A percentile compares a stretch with the other conserved stretches of the same genome.
Evolutionary conservation across 345 rosid species (phyloP).

Genomic region (Acer negundo): DNA sequence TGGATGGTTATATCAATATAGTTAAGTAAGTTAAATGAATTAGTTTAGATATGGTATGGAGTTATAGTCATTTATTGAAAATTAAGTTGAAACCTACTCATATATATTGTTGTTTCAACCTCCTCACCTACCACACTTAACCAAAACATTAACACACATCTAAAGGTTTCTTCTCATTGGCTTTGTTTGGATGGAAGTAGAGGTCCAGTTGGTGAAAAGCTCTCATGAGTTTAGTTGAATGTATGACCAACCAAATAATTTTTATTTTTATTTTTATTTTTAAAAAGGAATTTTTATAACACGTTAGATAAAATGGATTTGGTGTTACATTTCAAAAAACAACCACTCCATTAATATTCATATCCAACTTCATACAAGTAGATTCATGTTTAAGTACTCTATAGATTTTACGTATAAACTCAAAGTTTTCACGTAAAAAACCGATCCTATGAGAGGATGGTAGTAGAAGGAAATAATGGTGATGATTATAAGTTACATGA

Average conservation of each 20-base stretch:
- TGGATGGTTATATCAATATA: not conserved
- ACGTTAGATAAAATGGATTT: not conserved
- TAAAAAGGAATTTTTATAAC: not conserved
- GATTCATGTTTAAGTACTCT: too few species aligned
- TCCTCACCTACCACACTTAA: conserved; percentile 8
- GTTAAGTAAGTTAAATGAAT: not conserved
- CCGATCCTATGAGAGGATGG: too few species aligned
- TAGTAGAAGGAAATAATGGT: not conserved
- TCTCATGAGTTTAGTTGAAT: not conserved
- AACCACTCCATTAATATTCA: not conserved
- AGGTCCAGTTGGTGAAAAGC: conserved; percentile 10
- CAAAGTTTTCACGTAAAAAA: too few species aligned
- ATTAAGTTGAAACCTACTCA: conserved; percentile 7
- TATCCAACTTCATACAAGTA: too few species aligned
- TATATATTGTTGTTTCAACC: conserved; percentile 1
- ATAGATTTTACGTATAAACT: too few species aligned
- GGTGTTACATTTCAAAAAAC: not conserved
- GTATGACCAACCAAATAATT: not conserved
- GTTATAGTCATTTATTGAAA: not conserved
- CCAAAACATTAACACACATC: not conserved
- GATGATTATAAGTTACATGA: not conserved
- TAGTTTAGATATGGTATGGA: not conserved
- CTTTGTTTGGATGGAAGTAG: not conserved
- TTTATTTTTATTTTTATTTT: not conserved
- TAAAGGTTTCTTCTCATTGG: not conserved